These are phyloP conservation scores for Myxozyma vanderwaltii DNA, from an alignment of 805 yeast species.

Conservation along the genomic window DNA sequence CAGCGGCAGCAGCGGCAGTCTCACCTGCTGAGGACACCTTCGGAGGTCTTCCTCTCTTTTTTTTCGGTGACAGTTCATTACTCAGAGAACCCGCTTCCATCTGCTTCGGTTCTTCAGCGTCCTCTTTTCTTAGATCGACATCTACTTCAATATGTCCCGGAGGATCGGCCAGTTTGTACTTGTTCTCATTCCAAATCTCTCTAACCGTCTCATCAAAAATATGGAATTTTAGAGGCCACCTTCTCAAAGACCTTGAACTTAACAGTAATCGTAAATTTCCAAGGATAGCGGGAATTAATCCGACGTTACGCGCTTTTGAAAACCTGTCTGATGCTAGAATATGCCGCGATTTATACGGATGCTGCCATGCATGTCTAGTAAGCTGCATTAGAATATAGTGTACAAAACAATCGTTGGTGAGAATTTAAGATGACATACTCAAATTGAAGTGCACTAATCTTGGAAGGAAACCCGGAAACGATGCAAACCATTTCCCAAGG, in stretches of 20 bases:
- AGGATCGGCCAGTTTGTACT: slow-evolving; percentile 29
- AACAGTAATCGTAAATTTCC: slow-evolving; percentile 39
- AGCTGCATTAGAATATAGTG: no score
- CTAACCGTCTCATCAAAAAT: slow-evolving; percentile 37
- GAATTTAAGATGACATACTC: slow-evolving; percentile 46
- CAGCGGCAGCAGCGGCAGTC: background rate
- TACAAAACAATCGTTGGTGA: no score
- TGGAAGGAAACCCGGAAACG: slow-evolving; percentile 73
- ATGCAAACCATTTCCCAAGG: slow-evolving; percentile 74
- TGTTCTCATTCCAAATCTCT: slow-evolving; percentile 38
- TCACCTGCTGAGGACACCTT: background rate
- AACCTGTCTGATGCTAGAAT: slow-evolving; percentile 49
- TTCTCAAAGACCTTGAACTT: slow-evolving; percentile 33
- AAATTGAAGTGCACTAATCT: slow-evolving; percentile 70
- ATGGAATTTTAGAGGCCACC: slow-evolving; percentile 38
- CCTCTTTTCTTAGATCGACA: slow-evolving; percentile 16
- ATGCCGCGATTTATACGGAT: slow-evolving; percentile 65
- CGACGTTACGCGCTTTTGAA: slow-evolving; percentile 36
- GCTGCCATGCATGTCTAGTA: slow-evolving; percentile 74
- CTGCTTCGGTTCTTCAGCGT: background rate
- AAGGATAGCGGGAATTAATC: slow-evolving; percentile 36
- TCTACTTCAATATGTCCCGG: slow-evolving; percentile 17
- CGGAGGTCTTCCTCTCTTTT: background rate
- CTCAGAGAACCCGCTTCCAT: background rate
- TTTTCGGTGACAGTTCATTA: background rate